Evolutionary conservation across 192 early-diverging fungal species (phyloP).

Genomic region (Coemansia sp.): DNA sequence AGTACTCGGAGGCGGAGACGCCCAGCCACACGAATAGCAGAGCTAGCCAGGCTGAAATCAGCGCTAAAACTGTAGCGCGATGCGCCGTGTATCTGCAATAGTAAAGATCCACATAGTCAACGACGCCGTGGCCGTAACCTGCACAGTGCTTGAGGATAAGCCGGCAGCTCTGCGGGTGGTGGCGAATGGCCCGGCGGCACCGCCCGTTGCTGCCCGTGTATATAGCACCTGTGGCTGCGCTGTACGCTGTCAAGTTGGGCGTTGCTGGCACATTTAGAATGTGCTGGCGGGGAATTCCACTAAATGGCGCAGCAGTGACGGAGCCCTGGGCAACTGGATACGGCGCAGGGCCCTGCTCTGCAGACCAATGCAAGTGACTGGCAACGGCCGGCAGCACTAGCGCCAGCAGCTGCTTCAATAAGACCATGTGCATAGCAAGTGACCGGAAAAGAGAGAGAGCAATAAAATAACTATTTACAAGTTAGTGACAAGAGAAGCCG

Average conservation of each 20-base stretch:
- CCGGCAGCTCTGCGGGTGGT: conserved; percentile 56
- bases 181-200: conserved; percentile 48
- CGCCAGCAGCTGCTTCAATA: neutral
- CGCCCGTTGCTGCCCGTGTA: conserved; percentile 5
- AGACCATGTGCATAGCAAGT: neutral
- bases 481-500: neutral
- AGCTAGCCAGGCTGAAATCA: conserved; percentile 65
- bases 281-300: neutral
- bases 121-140: conserved; percentile 59
- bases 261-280: conserved; percentile 3
- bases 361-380: neutral
- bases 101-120: conserved; percentile 51
- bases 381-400: conserved; percentile 3
- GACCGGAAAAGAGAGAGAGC: neutral
- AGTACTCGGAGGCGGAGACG: conserved; percentile 79
- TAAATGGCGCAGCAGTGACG: neutral
- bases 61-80: conserved; percentile 22
- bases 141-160: conserved; percentile 63
- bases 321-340: neutral
- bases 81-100: conserved; percentile 35
- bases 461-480: neutral
- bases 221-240: neutral
- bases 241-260: neutral
- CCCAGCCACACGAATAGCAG: conserved; percentile 75
- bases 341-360: neutral